These are phyloP conservation scores for Magnolia kwangsiensis DNA, from an alignment of 164 flowering plant species.

Conservation along the genomic window DNA sequence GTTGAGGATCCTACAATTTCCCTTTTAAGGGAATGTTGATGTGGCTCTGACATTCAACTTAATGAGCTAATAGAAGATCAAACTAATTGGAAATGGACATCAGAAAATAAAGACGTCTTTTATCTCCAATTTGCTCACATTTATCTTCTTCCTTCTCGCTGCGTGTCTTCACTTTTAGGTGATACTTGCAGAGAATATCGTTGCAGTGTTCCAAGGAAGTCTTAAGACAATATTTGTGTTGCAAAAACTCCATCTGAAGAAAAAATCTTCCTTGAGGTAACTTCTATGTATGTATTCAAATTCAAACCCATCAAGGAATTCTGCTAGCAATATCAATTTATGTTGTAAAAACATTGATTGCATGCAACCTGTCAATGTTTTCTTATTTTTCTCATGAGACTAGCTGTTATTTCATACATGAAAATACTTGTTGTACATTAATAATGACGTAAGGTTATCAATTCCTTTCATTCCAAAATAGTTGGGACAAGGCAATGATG, in stretches of 20 bases:
- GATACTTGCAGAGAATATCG: constrained; percentile 90
- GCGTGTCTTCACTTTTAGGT: constrained; percentile 34
- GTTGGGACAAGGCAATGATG: not conserved
- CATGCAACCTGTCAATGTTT: not conserved
- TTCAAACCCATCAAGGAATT: not conserved
- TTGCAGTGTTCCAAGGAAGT: constrained; percentile 82
- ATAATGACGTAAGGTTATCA: not conserved
- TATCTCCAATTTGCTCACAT: no score
- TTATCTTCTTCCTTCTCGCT: not conserved
- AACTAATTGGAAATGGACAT: not conserved
- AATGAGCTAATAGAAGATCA: not conserved
- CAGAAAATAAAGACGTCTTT: not conserved
- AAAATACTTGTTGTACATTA: not conserved
- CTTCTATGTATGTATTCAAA: not conserved
- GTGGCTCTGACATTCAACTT: not conserved
- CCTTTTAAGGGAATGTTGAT: not conserved
- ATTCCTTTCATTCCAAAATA: not conserved
- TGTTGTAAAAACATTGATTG: not conserved
- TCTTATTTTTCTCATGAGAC: not conserved
- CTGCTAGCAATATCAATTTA: not conserved
- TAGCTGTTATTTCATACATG: not conserved
- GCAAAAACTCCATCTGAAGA: constrained; percentile 65
- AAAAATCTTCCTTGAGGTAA: constrained; percentile 74
- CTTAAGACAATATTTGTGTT: constrained; percentile 65
- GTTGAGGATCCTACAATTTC: not conserved